Evolutionary conservation across 2,329 filamentous ascomycete genomes (phyloP).

Genomic region (Seiridium cupressi): DNA sequence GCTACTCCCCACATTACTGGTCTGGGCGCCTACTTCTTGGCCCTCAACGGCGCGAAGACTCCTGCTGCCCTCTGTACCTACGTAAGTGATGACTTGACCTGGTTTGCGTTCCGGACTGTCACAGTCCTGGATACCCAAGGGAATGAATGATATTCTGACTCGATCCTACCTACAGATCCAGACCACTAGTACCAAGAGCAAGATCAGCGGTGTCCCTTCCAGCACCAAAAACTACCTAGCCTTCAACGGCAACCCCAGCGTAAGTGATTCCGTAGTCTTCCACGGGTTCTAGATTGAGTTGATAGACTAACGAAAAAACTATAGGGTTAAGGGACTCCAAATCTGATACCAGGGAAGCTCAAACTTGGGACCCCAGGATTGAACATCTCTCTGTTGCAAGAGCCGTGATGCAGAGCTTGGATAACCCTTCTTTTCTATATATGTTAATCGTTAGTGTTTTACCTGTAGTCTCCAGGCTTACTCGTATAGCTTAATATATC

Average conservation of each 20-base stretch:
- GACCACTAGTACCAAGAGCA: conserved; percentile 30
- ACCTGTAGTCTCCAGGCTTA: not conserved
- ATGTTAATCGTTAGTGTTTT: not conserved
- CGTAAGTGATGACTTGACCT: conserved; percentile 29
- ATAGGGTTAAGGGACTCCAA: not conserved
- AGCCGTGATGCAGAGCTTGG: not conserved
- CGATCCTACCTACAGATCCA: not conserved
- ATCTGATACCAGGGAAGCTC: not conserved
- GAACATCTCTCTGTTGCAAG: not conserved
- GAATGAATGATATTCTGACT: not conserved
- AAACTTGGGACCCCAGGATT: not conserved
- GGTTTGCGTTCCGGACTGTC: no score
- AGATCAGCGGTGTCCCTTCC: conserved; percentile 37
- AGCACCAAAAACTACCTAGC: conserved; percentile 51
- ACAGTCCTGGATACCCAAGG: conserved; percentile 24
- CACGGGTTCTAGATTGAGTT: no score
- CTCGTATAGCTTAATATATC: not conserved
- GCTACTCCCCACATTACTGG: conserved; percentile 32
- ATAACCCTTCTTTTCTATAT: not conserved
- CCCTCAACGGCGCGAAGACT: conserved; percentile 36
- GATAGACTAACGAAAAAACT: no score
- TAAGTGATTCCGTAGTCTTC: not conserved
- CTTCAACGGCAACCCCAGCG: conserved; percentile 49
- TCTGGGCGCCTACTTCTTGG: conserved; percentile 38
- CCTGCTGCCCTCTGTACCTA: conserved; percentile 46